Evolutionary conservation across 495 filamentous ascomycete genomes (phyloP), one percentile per base, ranked within the genome.

Genomic region (Chaetomium tenue): DNA sequence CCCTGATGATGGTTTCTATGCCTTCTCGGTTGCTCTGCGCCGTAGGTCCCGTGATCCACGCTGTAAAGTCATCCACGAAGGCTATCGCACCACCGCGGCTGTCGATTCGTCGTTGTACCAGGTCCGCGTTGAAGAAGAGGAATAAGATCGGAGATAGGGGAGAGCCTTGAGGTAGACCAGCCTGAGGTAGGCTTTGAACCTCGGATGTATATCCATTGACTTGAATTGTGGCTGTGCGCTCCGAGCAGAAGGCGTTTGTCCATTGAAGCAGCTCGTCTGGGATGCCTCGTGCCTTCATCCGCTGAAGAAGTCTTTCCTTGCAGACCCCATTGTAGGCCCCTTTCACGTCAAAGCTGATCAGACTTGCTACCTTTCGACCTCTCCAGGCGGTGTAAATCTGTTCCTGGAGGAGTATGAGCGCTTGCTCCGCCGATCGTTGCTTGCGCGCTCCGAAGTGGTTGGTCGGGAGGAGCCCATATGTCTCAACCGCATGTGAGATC

Each of bases 331-430:
- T 63, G 33, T 57, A 63, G 28, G 22, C 61, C 3, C 51, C 61
- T 23, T 63, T 57, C 11, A 57, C 26, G 18, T 63, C 61, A 40
- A 63, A 63, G 42, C 61, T 63, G 13, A 63, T 50, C 25, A 63
- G 30, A 23, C 61, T 63, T 3, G 50, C 33, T 15, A 56, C 28
- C 48, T 57, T 63, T 42, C 40, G 46, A 15, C 13, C 50, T 63
- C 61, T 55, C 40, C 40, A 63, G 28, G 37, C 61, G 9, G 28
- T 63, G n/a, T 63, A 63, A 16, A 63, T 63, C n/a, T 63, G n/a
- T 48, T 63, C 61, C 47, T 57, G 26, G 13, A 63, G 51, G 0
- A 57, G 20, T 50, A 50, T 2, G 8, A 50, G 47, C 26, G 51
- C 51, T 16, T 54, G 51, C 51, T 62, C 48, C 2, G 60, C 23